Base-by-base conservation (phyloP, 2,329 filamentous ascomycete species). In the Arthrobotrys musiformis region DNA sequence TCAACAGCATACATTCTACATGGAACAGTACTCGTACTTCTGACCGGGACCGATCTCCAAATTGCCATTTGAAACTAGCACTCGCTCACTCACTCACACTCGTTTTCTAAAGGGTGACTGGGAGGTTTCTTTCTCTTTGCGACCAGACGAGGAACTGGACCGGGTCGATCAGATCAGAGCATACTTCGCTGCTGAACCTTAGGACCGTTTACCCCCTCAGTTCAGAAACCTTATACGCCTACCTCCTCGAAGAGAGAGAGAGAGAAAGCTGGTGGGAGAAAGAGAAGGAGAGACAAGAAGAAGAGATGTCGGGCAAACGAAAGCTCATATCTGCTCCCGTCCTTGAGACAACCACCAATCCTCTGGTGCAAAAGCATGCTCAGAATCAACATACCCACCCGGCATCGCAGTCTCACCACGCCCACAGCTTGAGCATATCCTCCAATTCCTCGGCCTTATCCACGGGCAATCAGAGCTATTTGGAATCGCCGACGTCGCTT, bases 301-400 rank as follows among this genome's bases (percentile, higher is more conserved):
- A 37, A 56, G 61, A 48, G 8, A 73, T 73, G 69, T 46, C 69
- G 35, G 61, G 61, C 11, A 66, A 66, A 67, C 69, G 69, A 33
- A 63, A 67, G 40, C 24, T 62, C 37, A 63, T 72, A 56, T 72
- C 68, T 30, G 62, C 44, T 19, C 68, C 68, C 11, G 48, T 72
- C 46, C 68, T 72, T 7, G 58, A 72, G 48, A 63, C 68, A 26
- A 72, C 68, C 2, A 64, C 68, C n/a, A 72, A 63, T 17, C 68
- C 58, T 33, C 35, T 44, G 33, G 62, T 72, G 15, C 58, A 64
- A 9, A 44, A 54, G 17, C 54, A 62, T 46, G 58, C 58, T 48
- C 24, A 46, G 37, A 46, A 44, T 62, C 58, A 44, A 62, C 37
- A 62, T 48, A 44, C 42, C 22, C 42, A 62, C 15, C 37, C 58